A percentile compares a stretch with the other conserved stretches of the same genome.
phyloP scores from a whole-genome alignment of 805 yeast genomes.

The Kuraishia ogatae region DNA sequence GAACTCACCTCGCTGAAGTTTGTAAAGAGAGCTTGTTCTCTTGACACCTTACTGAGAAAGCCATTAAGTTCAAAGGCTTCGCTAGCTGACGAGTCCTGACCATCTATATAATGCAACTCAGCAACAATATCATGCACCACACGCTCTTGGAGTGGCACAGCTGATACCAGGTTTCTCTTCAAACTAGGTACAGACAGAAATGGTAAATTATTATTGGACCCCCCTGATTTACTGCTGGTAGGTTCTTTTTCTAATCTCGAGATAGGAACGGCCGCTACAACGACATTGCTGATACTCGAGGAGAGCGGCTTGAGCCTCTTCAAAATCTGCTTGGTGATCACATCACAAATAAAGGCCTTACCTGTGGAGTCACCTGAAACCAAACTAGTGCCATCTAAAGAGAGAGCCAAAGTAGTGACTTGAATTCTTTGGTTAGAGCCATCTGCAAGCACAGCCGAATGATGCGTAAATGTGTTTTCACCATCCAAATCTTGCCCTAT shows the following conservation, averaged over 20 bases:
- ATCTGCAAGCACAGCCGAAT: constrained; percentile 18
- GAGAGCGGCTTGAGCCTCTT: constrained; percentile 37
- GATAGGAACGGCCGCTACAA: constrained; percentile 8
- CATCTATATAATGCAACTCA: not conserved
- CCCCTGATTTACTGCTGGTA: not conserved
- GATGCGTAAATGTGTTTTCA: constrained; percentile 44
- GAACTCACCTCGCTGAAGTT: constrained; percentile 32
- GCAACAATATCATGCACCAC: constrained; percentile 22
- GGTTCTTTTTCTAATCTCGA: not conserved
- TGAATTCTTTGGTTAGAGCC: constrained; percentile 10
- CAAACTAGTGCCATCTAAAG: constrained; percentile 68
- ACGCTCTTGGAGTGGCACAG: constrained; percentile 31
- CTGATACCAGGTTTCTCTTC: constrained; percentile 47
- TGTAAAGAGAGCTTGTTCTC: constrained; percentile 44
- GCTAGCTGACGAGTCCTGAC: constrained; percentile 6
- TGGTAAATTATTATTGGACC: not conserved
- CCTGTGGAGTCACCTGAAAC: constrained; percentile 75
- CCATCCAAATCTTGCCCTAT: constrained; percentile 42
- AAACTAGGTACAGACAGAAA: constrained; percentile 36
- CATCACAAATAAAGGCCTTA: constrained; percentile 56
- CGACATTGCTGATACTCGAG: constrained; percentile 17
- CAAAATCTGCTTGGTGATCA: constrained; percentile 58
- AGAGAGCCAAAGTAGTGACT: constrained; percentile 47
- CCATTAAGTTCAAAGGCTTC: constrained; percentile 30
- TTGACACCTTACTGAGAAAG: constrained; percentile 39